These are phyloP conservation scores for Inga oerstediana DNA, from an alignment of 306 rosid species.

Conservation along the genomic window DNA sequence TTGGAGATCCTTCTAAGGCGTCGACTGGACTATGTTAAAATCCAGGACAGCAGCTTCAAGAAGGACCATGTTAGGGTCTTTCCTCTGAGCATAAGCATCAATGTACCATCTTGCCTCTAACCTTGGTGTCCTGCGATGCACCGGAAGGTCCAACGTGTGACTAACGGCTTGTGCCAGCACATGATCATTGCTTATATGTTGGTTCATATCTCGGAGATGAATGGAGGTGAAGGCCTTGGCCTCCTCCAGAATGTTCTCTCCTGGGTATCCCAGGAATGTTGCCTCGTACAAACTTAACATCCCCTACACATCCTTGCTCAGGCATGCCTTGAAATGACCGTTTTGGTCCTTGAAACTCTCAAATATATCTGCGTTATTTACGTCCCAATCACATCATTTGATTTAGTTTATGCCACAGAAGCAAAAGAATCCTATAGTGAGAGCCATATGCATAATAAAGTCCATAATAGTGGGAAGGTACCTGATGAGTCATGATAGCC, in stretches of 20 bases:
- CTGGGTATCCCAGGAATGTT: conserved; percentile 47
- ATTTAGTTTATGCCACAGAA: not conserved
- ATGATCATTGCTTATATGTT: not conserved
- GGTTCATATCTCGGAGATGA: conserved; percentile 31
- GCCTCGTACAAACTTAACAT: conserved; percentile 63
- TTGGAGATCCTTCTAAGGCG: conserved; percentile 44
- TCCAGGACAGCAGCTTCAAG: conserved; percentile 55
- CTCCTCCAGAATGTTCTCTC: conserved; percentile 52
- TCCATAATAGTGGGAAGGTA: not conserved
- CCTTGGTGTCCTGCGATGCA: conserved; percentile 46
- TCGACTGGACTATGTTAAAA: conserved; percentile 56
- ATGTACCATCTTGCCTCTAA: conserved; percentile 59
- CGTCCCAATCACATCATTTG: not conserved
- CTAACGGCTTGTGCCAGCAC: conserved; percentile 29
- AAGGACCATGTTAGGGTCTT: conserved; percentile 30
- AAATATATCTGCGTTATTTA: conserved; percentile 44
- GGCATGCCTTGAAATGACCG: conserved; percentile 30
- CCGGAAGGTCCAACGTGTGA: conserved; percentile 55
- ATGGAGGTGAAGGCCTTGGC: conserved; percentile 43
- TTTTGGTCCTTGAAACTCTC: conserved; percentile 34
- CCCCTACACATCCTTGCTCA: conserved; percentile 44
- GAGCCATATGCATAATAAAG: not conserved
- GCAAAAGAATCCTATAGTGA: not conserved
- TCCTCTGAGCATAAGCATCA: conserved; percentile 45
- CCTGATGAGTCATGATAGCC: conserved; percentile 47